A percentile compares a stretch with the other conserved stretches of the same genome.
These are phyloP conservation scores for Cryptococcus sp. DNA, from an alignment of 1,284 basidiomycete species.

Conservation along the genomic window DNA sequence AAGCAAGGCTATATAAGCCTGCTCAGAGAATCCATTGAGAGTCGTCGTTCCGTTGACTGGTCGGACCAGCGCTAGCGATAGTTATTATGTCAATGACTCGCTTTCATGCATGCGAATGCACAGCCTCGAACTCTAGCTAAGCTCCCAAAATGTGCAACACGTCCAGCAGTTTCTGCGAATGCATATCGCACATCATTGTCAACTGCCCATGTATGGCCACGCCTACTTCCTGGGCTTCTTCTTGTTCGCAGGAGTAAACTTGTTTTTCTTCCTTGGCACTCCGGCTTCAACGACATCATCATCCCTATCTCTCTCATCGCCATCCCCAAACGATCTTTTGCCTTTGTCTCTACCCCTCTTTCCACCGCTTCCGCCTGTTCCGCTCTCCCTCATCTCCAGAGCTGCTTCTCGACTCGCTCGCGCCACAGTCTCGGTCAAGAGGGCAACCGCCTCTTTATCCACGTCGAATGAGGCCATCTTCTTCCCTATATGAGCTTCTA, in stretches of 20 bases:
- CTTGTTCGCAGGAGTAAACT: slow-evolving; percentile 19
- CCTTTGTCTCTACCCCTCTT: slow-evolving; percentile 61
- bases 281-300: slow-evolving; percentile 67
- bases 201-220: too few relatives aligned
- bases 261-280: slow-evolving; percentile 52
- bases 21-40: too few relatives aligned
- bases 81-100: too few relatives aligned
- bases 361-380: slow-evolving; percentile 53
- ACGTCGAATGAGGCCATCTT: slow-evolving; percentile 90
- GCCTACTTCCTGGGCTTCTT: slow-evolving; percentile 1
- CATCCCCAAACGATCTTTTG: slow-evolving; percentile 60
- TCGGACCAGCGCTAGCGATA: too few relatives aligned
- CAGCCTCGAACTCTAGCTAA: too few relatives aligned
- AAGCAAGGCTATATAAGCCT: too few relatives aligned
- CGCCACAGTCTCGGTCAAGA: slow-evolving; percentile 84
- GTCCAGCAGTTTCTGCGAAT: too few relatives aligned
- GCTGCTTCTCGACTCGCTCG: slow-evolving; percentile 84
- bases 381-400: slow-evolving; percentile 62
- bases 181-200: too few relatives aligned
- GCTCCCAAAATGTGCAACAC: too few relatives aligned
- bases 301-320: slow-evolving; percentile 61
- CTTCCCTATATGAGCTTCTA: slow-evolving; percentile 87
- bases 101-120: too few relatives aligned
- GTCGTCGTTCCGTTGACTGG: too few relatives aligned
- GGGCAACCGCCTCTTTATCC: slow-evolving; percentile 85